These are phyloP conservation scores for Lactarius sp. DNA, from an alignment of 768 basidiomycete species.

Conservation along the genomic window DNA sequence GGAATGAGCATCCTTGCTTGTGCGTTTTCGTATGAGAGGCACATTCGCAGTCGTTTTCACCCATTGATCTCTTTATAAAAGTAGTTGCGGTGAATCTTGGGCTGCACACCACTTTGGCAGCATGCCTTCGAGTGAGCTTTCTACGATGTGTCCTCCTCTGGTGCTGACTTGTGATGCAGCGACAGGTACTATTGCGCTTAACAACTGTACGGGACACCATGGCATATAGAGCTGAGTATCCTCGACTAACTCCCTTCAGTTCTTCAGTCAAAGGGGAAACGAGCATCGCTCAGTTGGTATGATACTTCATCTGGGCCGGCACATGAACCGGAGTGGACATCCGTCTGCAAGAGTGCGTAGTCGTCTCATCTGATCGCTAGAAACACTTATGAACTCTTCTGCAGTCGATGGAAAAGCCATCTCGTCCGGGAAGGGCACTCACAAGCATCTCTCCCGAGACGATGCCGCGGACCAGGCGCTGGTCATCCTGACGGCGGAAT, in stretches of 20 bases:
- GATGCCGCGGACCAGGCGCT: slow-evolving; percentile 16
- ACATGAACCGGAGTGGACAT: slow-evolving; percentile 44
- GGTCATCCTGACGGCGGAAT: slow-evolving; percentile 9
- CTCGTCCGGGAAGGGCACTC: slow-evolving; percentile 18
- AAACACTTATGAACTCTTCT: not conserved
- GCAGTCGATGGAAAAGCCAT: slow-evolving; percentile 22
- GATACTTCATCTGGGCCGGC: slow-evolving; percentile 40
- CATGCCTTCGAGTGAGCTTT: slow-evolving; percentile 21
- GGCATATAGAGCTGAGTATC: not conserved
- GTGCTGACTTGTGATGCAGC: slow-evolving; percentile 15
- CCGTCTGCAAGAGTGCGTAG: slow-evolving; percentile 49
- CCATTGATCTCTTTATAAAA: slow-evolving; percentile 13
- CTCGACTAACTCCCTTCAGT: slow-evolving; percentile 29
- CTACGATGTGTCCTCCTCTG: not conserved
- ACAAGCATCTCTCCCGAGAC: slow-evolving; percentile 23
- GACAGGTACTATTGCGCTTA: slow-evolving; percentile 23
- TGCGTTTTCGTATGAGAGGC: not conserved
- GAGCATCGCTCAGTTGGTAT: slow-evolving; percentile 38
- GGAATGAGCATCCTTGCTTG: slow-evolving; percentile 6
- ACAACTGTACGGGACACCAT: slow-evolving; percentile 21
- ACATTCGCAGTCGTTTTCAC: not conserved
- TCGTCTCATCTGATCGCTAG: not conserved
- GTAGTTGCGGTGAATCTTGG: not conserved
- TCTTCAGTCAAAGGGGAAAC: slow-evolving; percentile 34
- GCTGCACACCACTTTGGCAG: not conserved